phyloP scores from a whole-genome alignment of 192 early-diverging fungal genomes.

The Glomus cerebriforme region DNA sequence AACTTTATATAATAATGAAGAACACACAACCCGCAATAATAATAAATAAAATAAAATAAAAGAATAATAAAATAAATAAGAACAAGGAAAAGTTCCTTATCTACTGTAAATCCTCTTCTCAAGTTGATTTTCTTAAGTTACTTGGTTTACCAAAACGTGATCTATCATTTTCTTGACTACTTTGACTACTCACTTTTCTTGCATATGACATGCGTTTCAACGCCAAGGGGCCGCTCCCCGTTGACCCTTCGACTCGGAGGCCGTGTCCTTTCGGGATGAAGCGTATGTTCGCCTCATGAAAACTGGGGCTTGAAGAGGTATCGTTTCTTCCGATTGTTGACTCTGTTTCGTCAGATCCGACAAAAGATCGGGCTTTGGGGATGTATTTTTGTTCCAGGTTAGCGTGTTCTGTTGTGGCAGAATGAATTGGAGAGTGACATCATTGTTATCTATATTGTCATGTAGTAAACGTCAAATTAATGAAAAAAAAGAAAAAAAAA shows the following conservation, averaged over 20 bases:
- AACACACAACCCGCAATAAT: not conserved
- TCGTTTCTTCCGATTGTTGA: not conserved
- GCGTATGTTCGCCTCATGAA: constrained; percentile 28
- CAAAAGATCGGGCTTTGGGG: constrained; percentile 34
- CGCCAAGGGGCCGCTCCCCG: constrained; percentile 17
- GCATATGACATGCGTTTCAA: constrained; percentile 24
- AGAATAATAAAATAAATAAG: not conserved
- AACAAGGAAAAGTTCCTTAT: not conserved
- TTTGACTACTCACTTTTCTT: constrained; percentile 31
- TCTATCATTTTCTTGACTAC: constrained; percentile 17
- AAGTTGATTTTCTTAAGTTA: constrained; percentile 13
- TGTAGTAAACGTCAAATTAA: constrained; percentile 17
- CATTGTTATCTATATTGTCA: constrained; percentile 36
- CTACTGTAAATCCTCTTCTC: not conserved
- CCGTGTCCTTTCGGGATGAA: constrained; percentile 19
- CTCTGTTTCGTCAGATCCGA: constrained; percentile 31
- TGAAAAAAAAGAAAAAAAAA: constrained; percentile 21
- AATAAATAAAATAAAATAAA: no score
- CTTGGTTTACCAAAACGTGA: constrained; percentile 11
- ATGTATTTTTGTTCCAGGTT: constrained; percentile 36
- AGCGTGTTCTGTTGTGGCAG: constrained; percentile 38
- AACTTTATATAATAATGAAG: not conserved
- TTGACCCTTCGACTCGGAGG: constrained; percentile 28
- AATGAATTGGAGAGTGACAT: constrained; percentile 39
- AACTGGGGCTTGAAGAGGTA: constrained; percentile 18